Evolutionary conservation across 306 rosid genomes (phyloP), one percentile per base, ranked within the genome.

Genomic region (Gynostemma pentaphyllum): DNA sequence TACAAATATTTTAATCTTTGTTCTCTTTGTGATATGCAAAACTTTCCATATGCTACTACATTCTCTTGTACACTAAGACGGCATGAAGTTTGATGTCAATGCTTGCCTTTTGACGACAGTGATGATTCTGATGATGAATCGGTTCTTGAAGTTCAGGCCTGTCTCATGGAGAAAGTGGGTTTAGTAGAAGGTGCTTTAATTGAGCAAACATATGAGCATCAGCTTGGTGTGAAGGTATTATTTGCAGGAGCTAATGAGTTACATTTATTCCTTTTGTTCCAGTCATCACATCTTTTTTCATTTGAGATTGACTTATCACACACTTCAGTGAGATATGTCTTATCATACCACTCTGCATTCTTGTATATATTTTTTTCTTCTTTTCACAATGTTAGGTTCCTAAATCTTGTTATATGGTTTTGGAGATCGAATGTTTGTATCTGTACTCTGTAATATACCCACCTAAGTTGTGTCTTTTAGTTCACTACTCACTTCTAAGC

Each of bases 151-250:
- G 70, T 63, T 63, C 87, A 78, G 49, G 76, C 87, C 22, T 72
- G 48, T 82, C 62, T 87, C 73, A 78, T 83, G 96, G 82, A 79
- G 69, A 83, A 72, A 71, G 72, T 37, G 59, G 89, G 78, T 62
- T 78, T 74, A 71, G 87, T 67, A 59, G 98, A 91, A 80, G 76
- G 81, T 72, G 80, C 81, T 66, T 69, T 91, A 50, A 46, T 75
- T 26, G 92, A 85, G 82, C 68, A 82, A 68, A 69, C 82, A 4
- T 68, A 68, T 26, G 95, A 91, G 60, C 85, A 85, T 74, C 86
- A 83, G 60, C 74, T 85, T 41, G 68, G 71, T 61, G 75, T 82
- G 66, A 78, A 83, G 84, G 96, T 91, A 62, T 60, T 82, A 27
- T 24, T 55, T 64, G 29, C 26, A 67, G 68, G 19, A 67, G 60